Percentiles rank a stretch among this genome's conserved stretches.
Conservation (phyloP, 2,329 filamentous ascomycete species). For the Calonectria pauciramosa region DNA sequence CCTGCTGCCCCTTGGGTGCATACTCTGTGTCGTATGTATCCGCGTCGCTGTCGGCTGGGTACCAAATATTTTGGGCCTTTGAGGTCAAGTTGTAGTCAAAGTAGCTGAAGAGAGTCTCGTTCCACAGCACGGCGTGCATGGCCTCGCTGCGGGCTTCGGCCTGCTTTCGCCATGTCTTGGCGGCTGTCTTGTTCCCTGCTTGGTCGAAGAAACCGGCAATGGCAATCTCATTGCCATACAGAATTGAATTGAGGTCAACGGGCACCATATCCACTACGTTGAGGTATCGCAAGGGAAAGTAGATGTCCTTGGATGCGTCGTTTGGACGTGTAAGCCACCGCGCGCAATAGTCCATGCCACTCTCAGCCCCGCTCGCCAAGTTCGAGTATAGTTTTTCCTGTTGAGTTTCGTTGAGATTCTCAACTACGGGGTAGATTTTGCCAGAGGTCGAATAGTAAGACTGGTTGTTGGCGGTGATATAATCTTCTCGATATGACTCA, state of each 20-base stretch:
- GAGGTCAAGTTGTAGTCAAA: conserved; percentile 79
- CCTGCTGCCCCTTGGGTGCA: conserved; percentile 68
- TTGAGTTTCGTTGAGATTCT: conserved; percentile 65
- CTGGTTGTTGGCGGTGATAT: conserved; percentile 72
- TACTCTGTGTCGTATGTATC: conserved; percentile 46
- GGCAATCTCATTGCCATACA: conserved; percentile 75
- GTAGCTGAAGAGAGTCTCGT: conserved; percentile 72
- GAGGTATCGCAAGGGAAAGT: conserved; percentile 75
- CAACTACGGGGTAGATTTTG: conserved; percentile 68
- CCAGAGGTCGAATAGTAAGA: conserved; percentile 73
- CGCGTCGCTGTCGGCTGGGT: conserved; percentile 62
- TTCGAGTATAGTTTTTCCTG: conserved; percentile 70
- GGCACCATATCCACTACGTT: conserved; percentile 71
- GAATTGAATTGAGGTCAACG: conserved; percentile 77
- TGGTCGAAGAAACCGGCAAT: conserved; percentile 68
- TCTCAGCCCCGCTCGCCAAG: conserved; percentile 75
- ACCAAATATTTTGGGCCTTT: conserved; percentile 66
- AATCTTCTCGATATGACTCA: conserved; percentile 77
- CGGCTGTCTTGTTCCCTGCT: conserved; percentile 64
- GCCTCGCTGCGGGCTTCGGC: conserved; percentile 70
- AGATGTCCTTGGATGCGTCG: conserved; percentile 71
- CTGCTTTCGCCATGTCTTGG: conserved; percentile 61
- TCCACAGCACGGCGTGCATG: conserved; percentile 76
- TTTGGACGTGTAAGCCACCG: conserved; percentile 70
- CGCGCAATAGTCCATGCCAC: conserved; percentile 74